Conservation (phyloP, 192 early-diverging fungal species). For the Backusella psychrophila region DNA sequence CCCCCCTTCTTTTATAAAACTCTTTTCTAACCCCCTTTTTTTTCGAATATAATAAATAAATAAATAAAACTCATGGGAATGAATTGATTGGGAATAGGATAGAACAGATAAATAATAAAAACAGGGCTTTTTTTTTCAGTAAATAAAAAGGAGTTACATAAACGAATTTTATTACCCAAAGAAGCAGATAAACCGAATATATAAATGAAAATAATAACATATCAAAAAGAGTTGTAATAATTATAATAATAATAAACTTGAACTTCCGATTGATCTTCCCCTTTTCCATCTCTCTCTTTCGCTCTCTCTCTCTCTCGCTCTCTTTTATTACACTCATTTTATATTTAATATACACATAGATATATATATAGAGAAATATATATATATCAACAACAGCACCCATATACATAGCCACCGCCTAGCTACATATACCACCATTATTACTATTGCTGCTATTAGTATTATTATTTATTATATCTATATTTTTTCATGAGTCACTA, state of each 20-base stretch:
- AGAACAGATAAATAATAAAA: neutral
- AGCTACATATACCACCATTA: neutral
- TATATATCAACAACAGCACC: too few species aligned
- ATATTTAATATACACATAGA: neutral
- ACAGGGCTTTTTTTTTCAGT: neutral
- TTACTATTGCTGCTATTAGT: too few species aligned
- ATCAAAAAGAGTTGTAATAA: neutral
- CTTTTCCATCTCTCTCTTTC: neutral
- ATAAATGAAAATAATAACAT: neutral
- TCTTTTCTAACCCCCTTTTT: neutral
- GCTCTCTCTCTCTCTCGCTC: neutral
- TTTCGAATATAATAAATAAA: neutral
- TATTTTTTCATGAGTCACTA: neutral
- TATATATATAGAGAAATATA: neutral
- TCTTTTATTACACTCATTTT: constrained; percentile 11
- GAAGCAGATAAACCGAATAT: neutral
- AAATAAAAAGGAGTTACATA: neutral
- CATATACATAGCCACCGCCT: neutral
- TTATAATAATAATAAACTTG: neutral
- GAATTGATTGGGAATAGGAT: neutral
- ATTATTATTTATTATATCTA: neutral
- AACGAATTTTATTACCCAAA: neutral
- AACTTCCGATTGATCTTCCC: neutral
- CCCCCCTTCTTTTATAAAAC: neutral
- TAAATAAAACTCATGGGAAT: neutral